These are phyloP conservation scores for Primulina eburnea DNA, from an alignment of 257 asterid genomes.

Conservation along the genomic window DNA sequence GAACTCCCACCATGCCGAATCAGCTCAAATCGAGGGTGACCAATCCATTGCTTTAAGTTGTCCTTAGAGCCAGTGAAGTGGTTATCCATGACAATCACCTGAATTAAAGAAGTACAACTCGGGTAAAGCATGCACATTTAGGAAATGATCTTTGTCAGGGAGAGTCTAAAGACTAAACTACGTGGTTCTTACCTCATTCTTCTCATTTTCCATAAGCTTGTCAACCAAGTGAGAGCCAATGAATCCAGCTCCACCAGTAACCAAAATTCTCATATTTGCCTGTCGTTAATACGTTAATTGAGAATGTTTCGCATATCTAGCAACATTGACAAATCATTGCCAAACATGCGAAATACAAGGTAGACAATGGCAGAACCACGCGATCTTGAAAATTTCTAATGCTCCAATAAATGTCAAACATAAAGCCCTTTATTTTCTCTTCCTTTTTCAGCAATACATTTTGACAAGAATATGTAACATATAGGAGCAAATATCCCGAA, in stretches of 20 bases:
- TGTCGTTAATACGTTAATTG: slow-evolving; percentile 27
- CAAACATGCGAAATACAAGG: neutral
- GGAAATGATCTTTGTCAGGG: neutral
- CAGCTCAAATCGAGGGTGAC: slow-evolving; percentile 94
- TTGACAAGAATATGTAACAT: neutral
- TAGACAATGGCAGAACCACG: neutral
- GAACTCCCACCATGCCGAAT: slow-evolving; percentile 71
- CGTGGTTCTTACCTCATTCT: slow-evolving; percentile 63
- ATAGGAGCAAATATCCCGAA: neutral
- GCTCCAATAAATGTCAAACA: neutral
- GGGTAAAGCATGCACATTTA: neutral
- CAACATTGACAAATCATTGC: neutral
- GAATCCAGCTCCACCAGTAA: slow-evolving; percentile 98
- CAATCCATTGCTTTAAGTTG: slow-evolving; percentile 84
- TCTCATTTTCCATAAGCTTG: slow-evolving; percentile 81
- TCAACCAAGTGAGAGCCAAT: slow-evolving; percentile 97
- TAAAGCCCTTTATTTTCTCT: neutral
- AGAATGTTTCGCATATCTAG: neutral
- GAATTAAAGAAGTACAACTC: slow-evolving; percentile 16
- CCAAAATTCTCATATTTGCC: slow-evolving; percentile 91
- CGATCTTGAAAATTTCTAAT: neutral
- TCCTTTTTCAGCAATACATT: neutral
- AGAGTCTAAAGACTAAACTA: neutral
- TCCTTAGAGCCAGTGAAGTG: slow-evolving; percentile 90
- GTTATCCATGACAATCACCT: slow-evolving; percentile 93